Percentiles rank a stretch among this genome's conserved stretches.
Conservation (phyloP, 2,329 filamentous ascomycete genomes). For the Neophaeococcomyces mojaviensis region DNA sequence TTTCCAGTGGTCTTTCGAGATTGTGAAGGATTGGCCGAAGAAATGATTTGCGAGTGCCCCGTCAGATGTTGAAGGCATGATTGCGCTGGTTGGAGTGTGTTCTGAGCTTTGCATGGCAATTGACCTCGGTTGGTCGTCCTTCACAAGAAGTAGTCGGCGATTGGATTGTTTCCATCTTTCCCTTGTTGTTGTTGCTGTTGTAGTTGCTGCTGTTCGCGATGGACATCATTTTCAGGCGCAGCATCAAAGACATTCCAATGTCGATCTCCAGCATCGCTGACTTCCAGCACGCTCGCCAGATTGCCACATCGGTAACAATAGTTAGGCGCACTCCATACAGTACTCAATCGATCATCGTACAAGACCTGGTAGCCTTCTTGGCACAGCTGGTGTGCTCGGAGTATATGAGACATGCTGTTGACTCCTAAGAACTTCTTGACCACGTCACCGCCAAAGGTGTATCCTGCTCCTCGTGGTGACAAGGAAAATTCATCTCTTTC, state of each 20-base stretch:
- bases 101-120: background rate
- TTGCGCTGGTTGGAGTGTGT: no score
- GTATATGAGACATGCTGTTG: conserved; percentile 94
- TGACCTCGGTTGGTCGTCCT: conserved; percentile 24
- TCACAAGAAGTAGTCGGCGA: conserved; percentile 63
- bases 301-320: conserved; percentile 96
- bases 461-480: conserved; percentile 85
- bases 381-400: conserved; percentile 95
- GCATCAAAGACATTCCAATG: conserved; percentile 98
- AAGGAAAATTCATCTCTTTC: conserved; percentile 95
- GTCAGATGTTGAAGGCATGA: background rate
- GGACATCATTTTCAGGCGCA: conserved; percentile 86
- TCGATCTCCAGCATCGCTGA: conserved; percentile 83
- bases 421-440: conserved; percentile 97
- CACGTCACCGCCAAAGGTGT: conserved; percentile 95
- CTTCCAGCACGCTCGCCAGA: conserved; percentile 92
- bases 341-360: conserved; percentile 89
- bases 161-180: conserved; percentile 63
- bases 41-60: background rate
- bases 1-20: conserved; percentile 96
- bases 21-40: conserved; percentile 81
- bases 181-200: conserved; percentile 43
- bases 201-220: conserved; percentile 72
- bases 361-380: conserved; percentile 97
- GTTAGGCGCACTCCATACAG: conserved; percentile 96